Conservation (phyloP, 352 stramenopile genomes). For the Peronospora belbahrii region DNA sequence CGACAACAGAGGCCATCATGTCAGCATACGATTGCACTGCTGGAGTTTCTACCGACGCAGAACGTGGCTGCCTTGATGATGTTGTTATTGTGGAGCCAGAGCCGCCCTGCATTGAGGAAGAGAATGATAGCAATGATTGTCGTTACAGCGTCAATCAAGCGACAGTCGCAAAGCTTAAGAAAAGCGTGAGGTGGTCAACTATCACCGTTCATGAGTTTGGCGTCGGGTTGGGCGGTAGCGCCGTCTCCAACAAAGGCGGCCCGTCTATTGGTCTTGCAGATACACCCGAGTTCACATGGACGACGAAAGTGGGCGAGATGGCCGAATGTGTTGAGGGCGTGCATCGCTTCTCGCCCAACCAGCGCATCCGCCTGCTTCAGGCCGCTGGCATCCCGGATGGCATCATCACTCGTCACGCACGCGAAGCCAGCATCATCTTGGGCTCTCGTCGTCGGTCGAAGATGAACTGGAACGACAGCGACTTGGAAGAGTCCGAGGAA, state of each 20-base stretch:
- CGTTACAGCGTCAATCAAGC: background rate
- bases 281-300: conserved; percentile 56
- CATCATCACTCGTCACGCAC: conserved; percentile 58
- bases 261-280: conserved; percentile 50
- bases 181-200: conserved; percentile 28
- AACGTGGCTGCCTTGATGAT: background rate
- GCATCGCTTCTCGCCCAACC: conserved; percentile 48
- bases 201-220: conserved; percentile 60
- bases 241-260: conserved; percentile 50
- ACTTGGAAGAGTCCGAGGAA: conserved; percentile 9
- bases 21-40: conserved; percentile 1
- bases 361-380: conserved; percentile 50
- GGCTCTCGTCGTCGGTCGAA: conserved; percentile 38
- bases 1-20: background rate
- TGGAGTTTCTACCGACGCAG: background rate
- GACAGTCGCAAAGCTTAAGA: conserved; percentile 9
- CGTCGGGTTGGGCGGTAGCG: conserved; percentile 45
- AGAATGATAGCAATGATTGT: background rate
- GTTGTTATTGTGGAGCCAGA: conserved; percentile 1
- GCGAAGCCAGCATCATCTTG: conserved; percentile 63
- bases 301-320: conserved; percentile 60
- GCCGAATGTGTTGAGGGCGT: conserved; percentile 56
- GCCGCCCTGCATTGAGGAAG: background rate
- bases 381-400: conserved; percentile 45
- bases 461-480: conserved; percentile 11